A percentile compares a stretch with the other conserved stretches of the same genome.
Conservation (phyloP, 257 asterid genomes). For the Petrea volubilis region DNA sequence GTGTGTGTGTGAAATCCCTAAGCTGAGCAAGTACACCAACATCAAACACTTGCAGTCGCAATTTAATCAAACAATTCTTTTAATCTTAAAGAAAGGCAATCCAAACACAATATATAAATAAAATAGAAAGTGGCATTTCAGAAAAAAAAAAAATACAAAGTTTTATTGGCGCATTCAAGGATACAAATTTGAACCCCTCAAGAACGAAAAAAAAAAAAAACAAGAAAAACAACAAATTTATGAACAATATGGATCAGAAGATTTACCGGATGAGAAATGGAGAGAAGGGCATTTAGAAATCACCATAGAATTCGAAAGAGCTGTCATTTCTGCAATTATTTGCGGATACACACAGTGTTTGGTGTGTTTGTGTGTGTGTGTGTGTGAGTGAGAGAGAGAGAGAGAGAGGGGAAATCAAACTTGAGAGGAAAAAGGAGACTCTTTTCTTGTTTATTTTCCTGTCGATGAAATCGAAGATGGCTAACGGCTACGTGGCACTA, state of each 20-base stretch:
- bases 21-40: conserved; percentile 1
- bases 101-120: not conserved
- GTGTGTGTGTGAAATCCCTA: too few species aligned
- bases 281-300: conserved; percentile 33
- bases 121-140: not conserved
- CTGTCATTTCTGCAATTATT: conserved; percentile 37
- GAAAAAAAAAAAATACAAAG: not conserved
- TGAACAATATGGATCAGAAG: not conserved
- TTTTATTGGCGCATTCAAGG: not conserved
- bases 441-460: not conserved
- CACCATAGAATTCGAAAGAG: conserved; percentile 46
- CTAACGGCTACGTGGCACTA: conserved; percentile 22
- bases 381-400: too few species aligned
- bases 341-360: not conserved
- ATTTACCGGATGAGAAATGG: conserved; percentile 42
- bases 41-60: not conserved
- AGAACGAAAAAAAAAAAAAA: not conserved
- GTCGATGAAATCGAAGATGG: conserved; percentile 33
- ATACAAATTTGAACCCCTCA: not conserved
- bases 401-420: not conserved
- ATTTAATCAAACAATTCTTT: not conserved
- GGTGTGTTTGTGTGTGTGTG: too few species aligned
- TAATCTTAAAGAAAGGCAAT: not conserved
- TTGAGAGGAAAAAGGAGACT: not conserved
- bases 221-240: not conserved